A percentile compares a stretch with the other conserved stretches of the same genome.
Conservation (phyloP, 2,329 filamentous ascomycete genomes). For the Aspergillus jensenii region DNA sequence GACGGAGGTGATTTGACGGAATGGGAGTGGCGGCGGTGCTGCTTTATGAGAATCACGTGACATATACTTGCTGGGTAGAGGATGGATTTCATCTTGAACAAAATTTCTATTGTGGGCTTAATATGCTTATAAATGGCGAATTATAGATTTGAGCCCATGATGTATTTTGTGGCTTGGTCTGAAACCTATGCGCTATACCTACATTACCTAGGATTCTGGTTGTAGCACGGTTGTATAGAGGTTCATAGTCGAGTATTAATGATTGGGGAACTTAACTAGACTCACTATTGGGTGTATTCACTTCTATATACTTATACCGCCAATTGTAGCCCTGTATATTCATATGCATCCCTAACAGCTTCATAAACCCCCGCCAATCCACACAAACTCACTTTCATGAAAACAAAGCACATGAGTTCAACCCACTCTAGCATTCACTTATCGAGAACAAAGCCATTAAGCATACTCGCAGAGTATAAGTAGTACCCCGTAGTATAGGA, state of each 20-base stretch:
- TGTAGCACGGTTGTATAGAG: neutral
- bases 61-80: neutral
- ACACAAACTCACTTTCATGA: neutral
- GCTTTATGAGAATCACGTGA: conserved; percentile 16
- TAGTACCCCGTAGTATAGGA: neutral
- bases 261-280: too few relatives aligned
- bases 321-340: neutral
- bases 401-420: neutral
- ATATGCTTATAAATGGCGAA: neutral
- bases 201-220: neutral
- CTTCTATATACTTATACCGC: neutral
- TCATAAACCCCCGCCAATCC: neutral
- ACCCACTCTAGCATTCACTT: neutral
- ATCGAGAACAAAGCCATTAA: neutral
- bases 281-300: neutral
- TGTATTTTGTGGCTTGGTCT: neutral
- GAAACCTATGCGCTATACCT: neutral
- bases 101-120: neutral
- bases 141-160: too few relatives aligned
- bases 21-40: conserved; percentile 2
- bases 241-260: neutral
- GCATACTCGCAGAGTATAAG: neutral
- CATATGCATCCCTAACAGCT: neutral
- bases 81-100: too few relatives aligned
- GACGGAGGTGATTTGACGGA: conserved; percentile 2